Evolutionary conservation across 1,284 basidiomycete species (phyloP).

Genomic region (Anthracocystis setariae): DNA sequence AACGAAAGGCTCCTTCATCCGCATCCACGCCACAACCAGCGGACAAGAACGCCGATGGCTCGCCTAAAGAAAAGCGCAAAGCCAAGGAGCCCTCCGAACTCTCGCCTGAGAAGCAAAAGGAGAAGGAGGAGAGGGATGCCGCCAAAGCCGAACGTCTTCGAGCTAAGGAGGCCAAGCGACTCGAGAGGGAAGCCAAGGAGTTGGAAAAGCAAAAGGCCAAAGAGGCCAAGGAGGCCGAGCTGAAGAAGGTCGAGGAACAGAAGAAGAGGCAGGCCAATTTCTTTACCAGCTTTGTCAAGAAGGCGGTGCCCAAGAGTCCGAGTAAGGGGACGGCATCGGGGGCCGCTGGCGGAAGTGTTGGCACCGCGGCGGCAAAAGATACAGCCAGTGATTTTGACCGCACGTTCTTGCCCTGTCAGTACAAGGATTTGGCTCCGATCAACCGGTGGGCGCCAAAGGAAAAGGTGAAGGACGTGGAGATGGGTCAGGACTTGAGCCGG

Average conservation of each 20-base stretch:
- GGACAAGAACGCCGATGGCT: slow-evolving; percentile 13
- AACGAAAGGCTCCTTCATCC: slow-evolving; percentile 32
- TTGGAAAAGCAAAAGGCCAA: slow-evolving; percentile 66
- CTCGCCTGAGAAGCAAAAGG: slow-evolving; percentile 50
- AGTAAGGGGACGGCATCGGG: slow-evolving; percentile 9
- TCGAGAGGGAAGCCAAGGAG: slow-evolving; percentile 45
- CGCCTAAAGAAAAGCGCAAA: slow-evolving; percentile 50
- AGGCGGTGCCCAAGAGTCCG: slow-evolving; percentile 35
- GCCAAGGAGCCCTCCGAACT: slow-evolving; percentile 38
- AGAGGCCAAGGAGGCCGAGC: slow-evolving; percentile 58
- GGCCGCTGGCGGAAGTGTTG: slow-evolving; percentile 9
- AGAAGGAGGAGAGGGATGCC: slow-evolving; percentile 70
- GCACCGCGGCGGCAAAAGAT: slow-evolving; percentile 17
- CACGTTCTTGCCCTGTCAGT: slow-evolving; percentile 62
- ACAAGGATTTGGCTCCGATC: slow-evolving; percentile 62
- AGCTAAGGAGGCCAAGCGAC: slow-evolving; percentile 47
- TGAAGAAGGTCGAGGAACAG: slow-evolving; percentile 70
- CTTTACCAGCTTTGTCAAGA: slow-evolving; percentile 61
- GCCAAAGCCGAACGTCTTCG: slow-evolving; percentile 65
- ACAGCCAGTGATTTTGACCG: slow-evolving; percentile 55
- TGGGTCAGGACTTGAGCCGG: slow-evolving; percentile 20
- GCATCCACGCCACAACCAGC: slow-evolving; percentile 28
- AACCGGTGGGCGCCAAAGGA: slow-evolving; percentile 48
- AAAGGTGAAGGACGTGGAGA: slow-evolving; percentile 8
- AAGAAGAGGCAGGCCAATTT: slow-evolving; percentile 55